phyloP scores from a whole-genome alignment of 1,139 yeast genomes.

The Kluyveromyces sp. region DNA sequence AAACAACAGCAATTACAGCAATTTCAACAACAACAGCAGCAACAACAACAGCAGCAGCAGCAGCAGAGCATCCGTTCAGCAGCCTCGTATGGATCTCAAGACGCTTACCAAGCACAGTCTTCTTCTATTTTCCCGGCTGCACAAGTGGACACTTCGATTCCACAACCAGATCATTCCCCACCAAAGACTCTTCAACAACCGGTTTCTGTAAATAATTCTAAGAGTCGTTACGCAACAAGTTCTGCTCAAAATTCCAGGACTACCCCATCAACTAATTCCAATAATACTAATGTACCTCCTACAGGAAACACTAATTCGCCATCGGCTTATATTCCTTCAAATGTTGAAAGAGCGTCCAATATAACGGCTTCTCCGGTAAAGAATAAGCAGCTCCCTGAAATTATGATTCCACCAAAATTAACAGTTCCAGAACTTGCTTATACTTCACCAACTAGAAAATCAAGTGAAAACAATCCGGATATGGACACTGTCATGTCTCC shows the following conservation, averaged over 20 bases:
- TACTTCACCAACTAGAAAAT: conserved; percentile 37
- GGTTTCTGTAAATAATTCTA: conserved; percentile 7
- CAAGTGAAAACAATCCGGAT: conserved; percentile 17
- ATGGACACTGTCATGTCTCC: conserved; percentile 21
- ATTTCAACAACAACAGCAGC: conserved; percentile 16
- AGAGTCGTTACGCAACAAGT: too few species aligned
- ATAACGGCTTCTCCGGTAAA: conserved; percentile 2
- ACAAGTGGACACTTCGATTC: conserved; percentile 7
- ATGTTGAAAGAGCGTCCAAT: neutral
- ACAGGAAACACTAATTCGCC: conserved; percentile 1
- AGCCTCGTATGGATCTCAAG: conserved; percentile 5
- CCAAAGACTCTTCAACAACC: conserved; percentile 4
- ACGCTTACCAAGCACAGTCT: conserved; percentile 7
- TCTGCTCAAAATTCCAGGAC: too few species aligned
- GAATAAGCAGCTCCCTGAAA: conserved; percentile 10
- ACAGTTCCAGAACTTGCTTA: conserved; percentile 67
- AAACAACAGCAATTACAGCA: conserved; percentile 16
- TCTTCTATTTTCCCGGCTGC: conserved; percentile 1
- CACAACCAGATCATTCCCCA: conserved; percentile 4
- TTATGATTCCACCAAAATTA: conserved; percentile 33
- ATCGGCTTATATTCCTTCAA: conserved; percentile 1
- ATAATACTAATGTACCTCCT: neutral
- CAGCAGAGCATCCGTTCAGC: too few species aligned
- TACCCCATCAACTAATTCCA: too few species aligned
- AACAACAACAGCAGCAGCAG: conserved; percentile 10